A percentile compares a stretch with the other conserved stretches of the same genome.
phyloP scores from a whole-genome alignment of 1,284 basidiomycete genomes.

The Mycosarcoma maydis region DNA sequence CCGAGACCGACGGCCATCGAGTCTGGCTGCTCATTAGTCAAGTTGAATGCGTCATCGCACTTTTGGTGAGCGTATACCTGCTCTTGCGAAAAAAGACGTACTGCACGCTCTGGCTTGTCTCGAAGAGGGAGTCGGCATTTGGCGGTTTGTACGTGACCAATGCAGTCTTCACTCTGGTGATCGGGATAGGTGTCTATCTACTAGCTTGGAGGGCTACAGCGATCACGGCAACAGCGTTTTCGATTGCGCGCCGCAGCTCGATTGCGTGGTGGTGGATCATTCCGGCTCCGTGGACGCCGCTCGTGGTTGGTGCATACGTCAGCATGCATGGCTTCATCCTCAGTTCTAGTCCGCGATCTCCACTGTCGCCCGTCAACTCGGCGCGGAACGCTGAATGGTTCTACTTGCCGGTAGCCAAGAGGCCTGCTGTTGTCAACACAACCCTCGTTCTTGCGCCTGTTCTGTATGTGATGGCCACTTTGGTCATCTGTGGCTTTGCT shows the following conservation, averaged over 20 bases:
- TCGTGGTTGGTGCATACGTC: constrained; percentile 1
- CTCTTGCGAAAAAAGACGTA: constrained; percentile 4
- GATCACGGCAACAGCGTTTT: not conserved
- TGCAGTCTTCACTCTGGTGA: constrained; percentile 1
- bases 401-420: constrained; percentile 1
- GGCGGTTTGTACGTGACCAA: constrained; percentile 9
- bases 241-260: not conserved
- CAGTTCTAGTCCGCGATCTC: constrained; percentile 14
- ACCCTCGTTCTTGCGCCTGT: not conserved
- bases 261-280: constrained; percentile 15
- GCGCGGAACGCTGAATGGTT: not conserved
- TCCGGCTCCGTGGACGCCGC: constrained; percentile 8
- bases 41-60: constrained; percentile 2
- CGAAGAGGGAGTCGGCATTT: not conserved
- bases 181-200: constrained; percentile 6
- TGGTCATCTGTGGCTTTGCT: not conserved
- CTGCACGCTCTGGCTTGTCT: constrained; percentile 13
- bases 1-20: not conserved
- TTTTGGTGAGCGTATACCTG: not conserved
- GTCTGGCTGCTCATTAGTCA: constrained; percentile 4
- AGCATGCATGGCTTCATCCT: constrained; percentile 16
- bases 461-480: not conserved
- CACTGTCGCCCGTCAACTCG: not conserved
- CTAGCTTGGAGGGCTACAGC: not conserved
- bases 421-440: not conserved